Percentiles rank a stretch among this genome's conserved stretches.
These are phyloP conservation scores for Ogataea pignaliae DNA, from an alignment of 805 yeast genomes.

Conservation along the genomic window DNA sequence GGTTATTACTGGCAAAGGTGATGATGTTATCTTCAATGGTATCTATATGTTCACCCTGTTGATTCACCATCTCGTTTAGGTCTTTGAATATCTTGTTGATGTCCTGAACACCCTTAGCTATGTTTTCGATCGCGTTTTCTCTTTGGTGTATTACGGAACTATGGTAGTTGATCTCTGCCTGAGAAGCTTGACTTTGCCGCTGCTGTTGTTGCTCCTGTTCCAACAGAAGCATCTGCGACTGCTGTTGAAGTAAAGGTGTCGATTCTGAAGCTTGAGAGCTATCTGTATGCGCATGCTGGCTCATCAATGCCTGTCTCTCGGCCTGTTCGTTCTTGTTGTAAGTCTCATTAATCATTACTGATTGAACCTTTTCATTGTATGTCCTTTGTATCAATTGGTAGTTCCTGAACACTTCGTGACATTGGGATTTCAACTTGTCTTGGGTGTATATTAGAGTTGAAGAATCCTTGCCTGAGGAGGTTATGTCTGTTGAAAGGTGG, in stretches of 20 bases:
- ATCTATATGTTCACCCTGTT: slow-evolving; percentile 83
- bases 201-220: slow-evolving; percentile 31
- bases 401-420: slow-evolving; percentile 43
- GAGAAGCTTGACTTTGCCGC: slow-evolving; percentile 12
- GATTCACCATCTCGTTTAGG: slow-evolving; percentile 68
- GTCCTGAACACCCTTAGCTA: slow-evolving; percentile 76
- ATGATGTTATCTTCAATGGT: slow-evolving; percentile 77
- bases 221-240: slow-evolving; percentile 29
- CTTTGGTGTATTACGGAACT: slow-evolving; percentile 64
- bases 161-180: slow-evolving; percentile 59
- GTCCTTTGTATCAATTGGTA: slow-evolving; percentile 39
- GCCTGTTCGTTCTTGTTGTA: slow-evolving; percentile 14
- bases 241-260: slow-evolving; percentile 18
- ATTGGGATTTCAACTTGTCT: slow-evolving; percentile 54
- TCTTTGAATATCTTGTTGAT: slow-evolving; percentile 84
- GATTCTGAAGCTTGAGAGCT: slow-evolving; percentile 12
- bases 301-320: background rate
- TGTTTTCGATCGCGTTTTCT: slow-evolving; percentile 63
- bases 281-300: slow-evolving; percentile 3
- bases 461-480: slow-evolving; percentile 1
- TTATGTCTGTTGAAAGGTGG: slow-evolving; percentile 3
- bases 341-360: slow-evolving; percentile 32
- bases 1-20: slow-evolving; percentile 58
- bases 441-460: slow-evolving; percentile 33
- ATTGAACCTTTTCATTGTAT: slow-evolving; percentile 46